Evolutionary conservation across 306 rosid species (phyloP).

Genomic region (Quercus robur): DNA sequence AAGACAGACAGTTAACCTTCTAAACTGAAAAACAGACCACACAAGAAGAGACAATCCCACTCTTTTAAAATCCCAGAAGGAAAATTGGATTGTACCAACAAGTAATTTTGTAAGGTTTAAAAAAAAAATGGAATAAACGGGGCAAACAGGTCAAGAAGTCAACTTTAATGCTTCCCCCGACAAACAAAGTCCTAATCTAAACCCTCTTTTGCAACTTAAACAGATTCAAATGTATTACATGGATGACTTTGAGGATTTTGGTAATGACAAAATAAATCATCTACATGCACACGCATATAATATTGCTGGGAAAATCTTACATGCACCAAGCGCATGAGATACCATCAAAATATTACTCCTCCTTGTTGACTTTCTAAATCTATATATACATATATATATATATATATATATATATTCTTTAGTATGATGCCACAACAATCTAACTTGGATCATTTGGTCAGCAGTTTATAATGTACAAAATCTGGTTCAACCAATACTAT

Average conservation of each 20-base stretch:
- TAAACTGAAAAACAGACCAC: background rate
- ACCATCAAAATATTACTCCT: background rate
- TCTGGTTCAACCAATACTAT: background rate
- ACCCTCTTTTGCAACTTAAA: background rate
- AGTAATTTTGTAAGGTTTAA: background rate
- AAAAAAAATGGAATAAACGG: background rate
- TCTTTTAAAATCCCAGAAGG: background rate
- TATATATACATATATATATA: too few relatives aligned
- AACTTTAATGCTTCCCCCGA: background rate
- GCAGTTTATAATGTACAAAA: background rate
- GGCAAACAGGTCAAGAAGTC: background rate
- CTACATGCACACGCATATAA: background rate
- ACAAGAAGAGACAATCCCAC: background rate
- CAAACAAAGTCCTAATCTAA: background rate
- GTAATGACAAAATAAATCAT: background rate
- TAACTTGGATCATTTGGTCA: background rate
- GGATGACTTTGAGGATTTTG: background rate
- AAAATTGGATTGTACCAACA: background rate
- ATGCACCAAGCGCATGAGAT: accelerated
- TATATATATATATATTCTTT: background rate
- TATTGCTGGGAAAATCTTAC: too few relatives aligned
- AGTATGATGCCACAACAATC: too few relatives aligned
- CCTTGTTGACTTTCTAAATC: background rate
- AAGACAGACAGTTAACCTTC: background rate
- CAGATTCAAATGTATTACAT: background rate